Conservation (phyloP, 345 rosid species). For the Hypericum perforatum region DNA sequence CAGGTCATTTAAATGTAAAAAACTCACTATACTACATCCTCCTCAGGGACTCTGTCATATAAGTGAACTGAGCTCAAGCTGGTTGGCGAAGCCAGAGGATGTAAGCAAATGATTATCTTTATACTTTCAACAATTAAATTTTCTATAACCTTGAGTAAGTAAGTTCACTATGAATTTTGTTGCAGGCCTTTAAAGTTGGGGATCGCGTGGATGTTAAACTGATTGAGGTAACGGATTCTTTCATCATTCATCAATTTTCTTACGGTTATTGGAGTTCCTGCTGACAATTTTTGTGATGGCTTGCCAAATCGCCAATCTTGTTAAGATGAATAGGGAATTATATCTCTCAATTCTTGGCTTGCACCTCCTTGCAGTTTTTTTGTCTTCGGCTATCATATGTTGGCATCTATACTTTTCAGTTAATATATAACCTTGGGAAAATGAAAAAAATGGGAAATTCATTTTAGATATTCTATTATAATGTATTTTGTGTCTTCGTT, state of each 20-base stretch:
- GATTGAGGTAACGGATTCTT: constrained; percentile 52
- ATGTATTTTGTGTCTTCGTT: too few relatives aligned
- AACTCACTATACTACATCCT: constrained; percentile 2
- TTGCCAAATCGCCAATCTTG: neutral
- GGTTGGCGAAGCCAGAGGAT: constrained; percentile 96
- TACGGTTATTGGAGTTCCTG: neutral
- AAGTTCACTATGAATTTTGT: constrained; percentile 1
- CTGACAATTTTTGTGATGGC: neutral
- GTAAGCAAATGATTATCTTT: constrained; percentile 32
- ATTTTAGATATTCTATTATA: too few relatives aligned
- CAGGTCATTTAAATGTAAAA: too few relatives aligned
- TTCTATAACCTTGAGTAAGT: constrained; percentile 4
- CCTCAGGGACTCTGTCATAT: constrained; percentile 92
- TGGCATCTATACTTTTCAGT: too few relatives aligned
- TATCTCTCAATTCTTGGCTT: too few relatives aligned
- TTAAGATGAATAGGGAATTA: too few relatives aligned
- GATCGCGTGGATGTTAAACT: constrained; percentile 90
- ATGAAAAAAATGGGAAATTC: too few relatives aligned
- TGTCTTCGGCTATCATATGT: too few relatives aligned
- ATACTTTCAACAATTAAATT: constrained; percentile 3
- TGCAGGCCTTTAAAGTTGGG: constrained; percentile 79
- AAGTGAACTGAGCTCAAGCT: constrained; percentile 78
- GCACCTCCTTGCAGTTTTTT: too few relatives aligned
- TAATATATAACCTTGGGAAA: too few relatives aligned
- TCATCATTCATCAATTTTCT: neutral